Evolutionary conservation across 176 grass and related monocot species (phyloP), one percentile per base, ranked within the genome.

Genomic region (Bromus sterilis): DNA sequence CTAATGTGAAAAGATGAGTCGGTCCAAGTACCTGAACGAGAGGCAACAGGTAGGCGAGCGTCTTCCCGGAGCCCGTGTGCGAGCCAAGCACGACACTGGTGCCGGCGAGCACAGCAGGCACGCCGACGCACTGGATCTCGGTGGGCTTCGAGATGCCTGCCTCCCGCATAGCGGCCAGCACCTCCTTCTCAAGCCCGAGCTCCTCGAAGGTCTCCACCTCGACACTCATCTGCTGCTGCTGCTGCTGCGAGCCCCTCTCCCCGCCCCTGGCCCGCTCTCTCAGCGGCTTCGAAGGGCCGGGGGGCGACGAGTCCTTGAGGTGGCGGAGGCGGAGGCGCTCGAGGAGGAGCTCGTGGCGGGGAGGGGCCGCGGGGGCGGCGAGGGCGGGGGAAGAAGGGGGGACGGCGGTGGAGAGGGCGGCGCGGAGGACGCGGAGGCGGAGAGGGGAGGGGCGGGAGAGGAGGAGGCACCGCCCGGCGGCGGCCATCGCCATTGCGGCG

Each of bases 61-160:
- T 98, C 89, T 98, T 98, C 55, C 95, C 95, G 1, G 95, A 98
- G n/a, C 95, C 92, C 0, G 95, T 98, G 84, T 98, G 95, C 31
- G 95, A 98, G 26, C 95, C 92, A 5, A 98, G 84, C 36, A 91
- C 95, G 44, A 98, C 82, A 56, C 92, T 98, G 79, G 88, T 92
- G 0, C 92, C 92, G 5, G 74, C 76, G 28, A 98, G 88, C 20
- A 98, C 87, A 1, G 92, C 82, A 0, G 92, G 95, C 25, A 98
- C 89, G 4, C 84, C 92, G 11, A 98, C 60, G 77, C 84, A 95
- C 60, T 98, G 95, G 70, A 98, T 98, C 86, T 98, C 95, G 6
- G 95, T 98, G 5, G 95, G 95, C 71, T 71, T 89, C 0, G 90
- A 88, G 59, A 95, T 98, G 31, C 82, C 86, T 76, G 91, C 93